These are phyloP conservation scores for Echites panduratus DNA, from an alignment of 257 asterid species.

Conservation along the genomic window DNA sequence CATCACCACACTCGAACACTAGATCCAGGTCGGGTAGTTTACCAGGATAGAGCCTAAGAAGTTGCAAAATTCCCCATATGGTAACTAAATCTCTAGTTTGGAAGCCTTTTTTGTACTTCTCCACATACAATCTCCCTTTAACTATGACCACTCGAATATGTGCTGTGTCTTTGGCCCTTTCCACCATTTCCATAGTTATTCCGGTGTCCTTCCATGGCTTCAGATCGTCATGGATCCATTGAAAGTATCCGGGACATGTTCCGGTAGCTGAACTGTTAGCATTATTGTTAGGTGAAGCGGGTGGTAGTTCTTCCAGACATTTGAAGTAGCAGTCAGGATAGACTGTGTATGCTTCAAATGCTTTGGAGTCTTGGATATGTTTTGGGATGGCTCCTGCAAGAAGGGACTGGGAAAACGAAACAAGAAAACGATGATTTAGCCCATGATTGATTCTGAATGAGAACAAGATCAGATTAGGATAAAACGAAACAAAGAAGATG, in stretches of 20 bases:
- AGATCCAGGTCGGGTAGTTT: conserved; percentile 61
- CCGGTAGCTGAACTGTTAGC: conserved; percentile 11
- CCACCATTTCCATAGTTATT: conserved; percentile 50
- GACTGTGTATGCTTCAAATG: conserved; percentile 28
- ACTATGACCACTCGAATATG: conserved; percentile 50
- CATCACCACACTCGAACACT: conserved; percentile 59
- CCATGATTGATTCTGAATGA: too few species aligned
- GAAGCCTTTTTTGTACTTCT: conserved; percentile 42
- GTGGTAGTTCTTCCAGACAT: conserved; percentile 39
- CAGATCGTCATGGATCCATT: conserved; percentile 86
- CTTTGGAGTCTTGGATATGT: conserved; percentile 18
- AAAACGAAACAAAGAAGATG: background rate
- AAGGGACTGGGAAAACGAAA: conserved; percentile 31
- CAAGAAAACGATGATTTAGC: background rate
- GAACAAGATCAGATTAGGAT: background rate
- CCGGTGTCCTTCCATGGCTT: conserved; percentile 65
- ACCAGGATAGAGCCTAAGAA: conserved; percentile 68
- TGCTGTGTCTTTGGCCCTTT: conserved; percentile 35
- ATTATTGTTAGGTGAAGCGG: conserved; percentile 4
- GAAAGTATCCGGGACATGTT: conserved; percentile 67
- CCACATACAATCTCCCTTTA: conserved; percentile 50
- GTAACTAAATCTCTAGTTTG: conserved; percentile 83
- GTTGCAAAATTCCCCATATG: conserved; percentile 86
- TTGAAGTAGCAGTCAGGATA: conserved; percentile 39
- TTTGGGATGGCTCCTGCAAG: conserved; percentile 29